Base-by-base conservation (phyloP, 2,329 filamentous ascomycete genomes). In the Pleurostoma richardsiae region DNA sequence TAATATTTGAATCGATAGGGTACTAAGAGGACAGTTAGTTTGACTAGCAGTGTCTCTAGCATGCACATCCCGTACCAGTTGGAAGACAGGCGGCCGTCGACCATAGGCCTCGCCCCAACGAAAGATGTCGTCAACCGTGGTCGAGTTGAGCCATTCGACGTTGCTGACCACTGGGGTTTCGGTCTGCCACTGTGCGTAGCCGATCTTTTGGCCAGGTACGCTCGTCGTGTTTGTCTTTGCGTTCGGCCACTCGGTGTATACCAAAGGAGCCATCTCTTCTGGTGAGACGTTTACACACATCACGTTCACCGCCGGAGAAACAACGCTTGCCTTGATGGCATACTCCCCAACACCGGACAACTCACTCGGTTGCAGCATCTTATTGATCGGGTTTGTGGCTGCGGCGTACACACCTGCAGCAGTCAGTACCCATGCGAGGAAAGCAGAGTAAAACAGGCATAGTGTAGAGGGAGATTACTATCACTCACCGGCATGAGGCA, bases 251-350 rank as follows among this genome's bases (percentile, higher is more conserved):
- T 63, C 52, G 0, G 72, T 72, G 50, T 85, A 90, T 0, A 91
- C 69, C 2, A 91, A 64, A 0, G 86, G 86, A 0, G 58, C 62
- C 2, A 92, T 63, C 45, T 89, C 85, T 0, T 70, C 56, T 26
- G 61, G 48, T 1, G 73, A 72, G 70, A 90, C 72, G 39, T 86
- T 86, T 2, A 77, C 83, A 54, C 88, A 94, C 30, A 90, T 63
- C 1, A 88, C 84, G 52, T 91, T 89, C 40, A 91, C 65, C 0
- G 78, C 73, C 0, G 88, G 87, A 1, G 83, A 86, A 0, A 85
- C 79, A 0, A 90, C 83, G 0, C 85, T 82, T 0, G 87, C 88
- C 10, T 71, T 67, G 3, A 92, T 69, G 3, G 70, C 71, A 61
- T 90, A 91, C 42, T 84, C 78, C 8, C 86, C 88, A 6, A 88